A percentile compares a stretch with the other conserved stretches of the same genome.
Conservation (phyloP, 2,329 filamentous ascomycete genomes). For the Fusarium sp. region DNA sequence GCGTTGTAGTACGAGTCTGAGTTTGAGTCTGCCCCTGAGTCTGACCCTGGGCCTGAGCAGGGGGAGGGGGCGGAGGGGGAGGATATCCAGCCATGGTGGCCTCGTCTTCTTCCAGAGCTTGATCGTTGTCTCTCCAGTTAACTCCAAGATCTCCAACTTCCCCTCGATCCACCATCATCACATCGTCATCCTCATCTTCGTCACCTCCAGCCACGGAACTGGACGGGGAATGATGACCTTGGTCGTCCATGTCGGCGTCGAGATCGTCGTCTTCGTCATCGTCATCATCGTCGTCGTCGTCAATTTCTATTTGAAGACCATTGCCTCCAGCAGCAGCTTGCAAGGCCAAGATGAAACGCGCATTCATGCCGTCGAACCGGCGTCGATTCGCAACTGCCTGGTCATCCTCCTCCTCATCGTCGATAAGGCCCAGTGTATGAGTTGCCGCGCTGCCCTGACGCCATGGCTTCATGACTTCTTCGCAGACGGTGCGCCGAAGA, state of each 20-base stretch:
- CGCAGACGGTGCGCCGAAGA: constrained; percentile 84
- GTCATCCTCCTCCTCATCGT: constrained; percentile 61
- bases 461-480: constrained; percentile 92
- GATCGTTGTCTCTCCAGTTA: constrained; percentile 68
- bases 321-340: constrained; percentile 49
- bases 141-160: constrained; percentile 61
- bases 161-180: constrained; percentile 68
- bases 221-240: constrained; percentile 50
- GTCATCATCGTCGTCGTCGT: constrained; percentile 46
- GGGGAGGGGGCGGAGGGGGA: constrained; percentile 73
- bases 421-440: constrained; percentile 68
- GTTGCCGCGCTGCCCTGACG: constrained; percentile 84
- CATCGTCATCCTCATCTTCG: constrained; percentile 66
- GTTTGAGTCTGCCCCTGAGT: constrained; percentile 57
- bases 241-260: constrained; percentile 57
- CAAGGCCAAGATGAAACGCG: constrained; percentile 53
- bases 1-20: constrained; percentile 55
- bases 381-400: constrained; percentile 56
- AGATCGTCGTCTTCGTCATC: constrained; percentile 56
- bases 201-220: constrained; percentile 54
- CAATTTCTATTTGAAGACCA: constrained; percentile 46
- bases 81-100: constrained; percentile 65
- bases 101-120: constrained; percentile 45
- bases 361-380: constrained; percentile 49
- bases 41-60: constrained; percentile 50